A percentile compares a stretch with the other conserved stretches of the same genome.
These are phyloP conservation scores for Amphirosellinia nigrospora DNA, from an alignment of 495 filamentous ascomycete species.

Conservation along the genomic window DNA sequence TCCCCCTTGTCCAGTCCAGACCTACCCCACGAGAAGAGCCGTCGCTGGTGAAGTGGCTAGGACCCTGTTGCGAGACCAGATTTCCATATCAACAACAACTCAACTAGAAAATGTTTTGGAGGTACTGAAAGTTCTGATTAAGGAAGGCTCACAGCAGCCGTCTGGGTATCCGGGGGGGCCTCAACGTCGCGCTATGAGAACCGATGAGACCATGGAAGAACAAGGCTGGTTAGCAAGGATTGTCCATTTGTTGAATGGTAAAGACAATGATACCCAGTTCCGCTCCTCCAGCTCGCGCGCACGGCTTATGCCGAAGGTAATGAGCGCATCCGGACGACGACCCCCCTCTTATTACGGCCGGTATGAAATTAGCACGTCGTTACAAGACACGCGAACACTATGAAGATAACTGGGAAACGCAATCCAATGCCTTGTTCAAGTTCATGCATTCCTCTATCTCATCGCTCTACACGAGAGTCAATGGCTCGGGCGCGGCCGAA, in stretches of 20 bases:
- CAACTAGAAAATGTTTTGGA: constrained; percentile 90
- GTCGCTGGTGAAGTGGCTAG: constrained; percentile 87
- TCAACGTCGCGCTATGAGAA: constrained; percentile 73
- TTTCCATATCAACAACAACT: constrained; percentile 71
- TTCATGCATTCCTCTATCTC: constrained; percentile 90
- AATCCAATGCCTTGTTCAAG: constrained; percentile 88
- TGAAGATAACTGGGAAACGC: constrained; percentile 92
- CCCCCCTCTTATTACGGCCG: constrained; percentile 91
- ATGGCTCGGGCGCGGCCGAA: constrained; percentile 76
- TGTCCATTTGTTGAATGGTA: constrained; percentile 81
- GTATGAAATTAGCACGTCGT: constrained; percentile 85
- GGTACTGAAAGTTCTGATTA: constrained; percentile 86
- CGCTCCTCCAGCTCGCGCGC: constrained; percentile 88
- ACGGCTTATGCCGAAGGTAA: constrained; percentile 92
- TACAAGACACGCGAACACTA: constrained; percentile 93
- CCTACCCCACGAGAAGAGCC: constrained; percentile 88
- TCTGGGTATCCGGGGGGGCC: constrained; percentile 82
- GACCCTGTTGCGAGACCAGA: constrained; percentile 80
- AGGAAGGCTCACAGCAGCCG: constrained; percentile 86
- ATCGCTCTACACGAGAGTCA: constrained; percentile 86
- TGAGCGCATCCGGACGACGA: constrained; percentile 93
- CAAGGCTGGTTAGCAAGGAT: constrained; percentile 95
- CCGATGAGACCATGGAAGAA: constrained; percentile 96
- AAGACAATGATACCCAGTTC: constrained; percentile 91
- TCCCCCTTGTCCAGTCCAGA: constrained; percentile 91